Conservation (phyloP, 495 filamentous ascomycete genomes). For the Staphylotrichum tortipilum region DNA sequence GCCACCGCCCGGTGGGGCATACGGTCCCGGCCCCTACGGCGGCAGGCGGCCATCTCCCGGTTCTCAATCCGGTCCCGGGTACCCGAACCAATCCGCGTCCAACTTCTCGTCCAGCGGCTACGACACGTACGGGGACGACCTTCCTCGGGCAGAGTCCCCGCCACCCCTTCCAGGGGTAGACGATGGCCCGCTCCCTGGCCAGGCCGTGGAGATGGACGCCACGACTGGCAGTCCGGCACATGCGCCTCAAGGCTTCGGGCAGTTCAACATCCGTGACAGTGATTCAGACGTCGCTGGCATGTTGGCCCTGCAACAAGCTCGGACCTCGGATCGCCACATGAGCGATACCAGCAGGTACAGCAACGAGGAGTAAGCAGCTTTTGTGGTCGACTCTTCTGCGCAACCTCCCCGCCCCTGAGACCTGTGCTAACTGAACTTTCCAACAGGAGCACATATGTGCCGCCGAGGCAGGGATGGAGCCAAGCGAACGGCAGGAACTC, state of each 20-base stretch:
- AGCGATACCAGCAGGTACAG: conserved; percentile 63
- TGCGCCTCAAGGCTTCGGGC: conserved; percentile 33
- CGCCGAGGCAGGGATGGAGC: conserved; percentile 53
- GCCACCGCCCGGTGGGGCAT: conserved; percentile 38
- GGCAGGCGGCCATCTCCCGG: conserved; percentile 29
- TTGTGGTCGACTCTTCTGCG: not conserved
- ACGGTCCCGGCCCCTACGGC: conserved; percentile 31
- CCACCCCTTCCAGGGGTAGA: conserved; percentile 54
- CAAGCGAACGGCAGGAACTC: conserved; percentile 39
- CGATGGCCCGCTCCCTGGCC: conserved; percentile 45
- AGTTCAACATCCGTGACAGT: conserved; percentile 51
- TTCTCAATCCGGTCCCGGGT: conserved; percentile 29
- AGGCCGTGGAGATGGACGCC: conserved; percentile 79
- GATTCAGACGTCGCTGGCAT: conserved; percentile 61
- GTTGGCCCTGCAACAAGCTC: conserved; percentile 57
- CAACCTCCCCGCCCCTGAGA: not conserved
- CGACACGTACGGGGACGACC: conserved; percentile 32
- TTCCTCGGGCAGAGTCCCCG: conserved; percentile 52
- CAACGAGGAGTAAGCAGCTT: conserved; percentile 56
- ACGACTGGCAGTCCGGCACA: conserved; percentile 45
- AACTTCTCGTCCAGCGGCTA: conserved; percentile 27
- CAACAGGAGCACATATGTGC: conserved; percentile 50
- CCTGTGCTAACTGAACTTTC: not conserved
- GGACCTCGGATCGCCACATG: conserved; percentile 34
- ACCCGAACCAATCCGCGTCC: conserved; percentile 27